Evolutionary conservation across 129 eudicot species (phyloP).

Genomic region (Flaveria robusta): DNA sequence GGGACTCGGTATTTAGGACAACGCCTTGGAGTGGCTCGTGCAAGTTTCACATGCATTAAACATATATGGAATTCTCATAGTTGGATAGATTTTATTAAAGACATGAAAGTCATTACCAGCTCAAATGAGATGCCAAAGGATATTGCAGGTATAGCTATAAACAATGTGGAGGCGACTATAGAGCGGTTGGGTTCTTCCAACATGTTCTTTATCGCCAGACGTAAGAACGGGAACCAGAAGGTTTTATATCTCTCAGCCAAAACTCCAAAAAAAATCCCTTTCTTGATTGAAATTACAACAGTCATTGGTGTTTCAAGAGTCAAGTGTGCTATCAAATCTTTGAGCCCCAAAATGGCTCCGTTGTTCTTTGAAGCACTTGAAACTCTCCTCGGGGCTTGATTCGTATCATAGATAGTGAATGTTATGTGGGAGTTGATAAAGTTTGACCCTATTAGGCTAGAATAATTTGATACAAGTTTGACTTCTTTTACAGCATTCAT

Average conservation of each 20-base stretch:
- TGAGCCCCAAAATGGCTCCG: constrained; percentile 86
- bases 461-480: constrained; percentile 7
- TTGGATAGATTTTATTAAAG: constrained; percentile 36
- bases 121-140: constrained; percentile 79
- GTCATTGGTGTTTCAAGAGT: constrained; percentile 68
- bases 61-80: background rate
- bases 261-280: constrained; percentile 70
- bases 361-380: constrained; percentile 90
- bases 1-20: too few species aligned
- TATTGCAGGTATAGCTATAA: constrained; percentile 55
- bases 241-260: constrained; percentile 88
- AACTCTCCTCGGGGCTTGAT: constrained; percentile 59
- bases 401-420: background rate
- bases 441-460: background rate
- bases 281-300: constrained; percentile 84
- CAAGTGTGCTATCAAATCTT: constrained; percentile 91
- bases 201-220: constrained; percentile 94
- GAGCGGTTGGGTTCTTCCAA: constrained; percentile 68
- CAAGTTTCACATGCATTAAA: background rate
- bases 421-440: constrained; percentile 1
- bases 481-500: background rate
- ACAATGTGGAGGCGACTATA: constrained; percentile 64
- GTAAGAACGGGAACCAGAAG: constrained; percentile 83
- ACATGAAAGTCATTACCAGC: constrained; percentile 95
- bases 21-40: too few species aligned